Percentiles rank a stretch among this genome's conserved stretches.
These are phyloP conservation scores for Wallacemonas sp. DNA, from an alignment of 208 protist genomes.

Conservation along the genomic window DNA sequence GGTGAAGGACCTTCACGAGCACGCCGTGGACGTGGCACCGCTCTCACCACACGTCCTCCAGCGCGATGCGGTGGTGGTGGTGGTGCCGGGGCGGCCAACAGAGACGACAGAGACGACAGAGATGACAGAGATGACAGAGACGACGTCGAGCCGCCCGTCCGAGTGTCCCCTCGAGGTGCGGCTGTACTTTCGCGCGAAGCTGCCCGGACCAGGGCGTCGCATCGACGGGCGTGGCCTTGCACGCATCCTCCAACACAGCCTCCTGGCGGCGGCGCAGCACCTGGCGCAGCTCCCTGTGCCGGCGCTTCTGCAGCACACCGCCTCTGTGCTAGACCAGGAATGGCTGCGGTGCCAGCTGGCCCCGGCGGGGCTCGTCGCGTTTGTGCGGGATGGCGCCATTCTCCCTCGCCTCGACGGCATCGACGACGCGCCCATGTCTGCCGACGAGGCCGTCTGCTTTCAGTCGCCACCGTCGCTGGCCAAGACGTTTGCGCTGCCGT, in stretches of 20 bases:
- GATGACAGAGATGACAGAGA: no score
- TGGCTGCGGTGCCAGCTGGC: slow-evolving; percentile 69
- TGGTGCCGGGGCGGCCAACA: slow-evolving; percentile 5
- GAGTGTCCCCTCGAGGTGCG: slow-evolving; percentile 26
- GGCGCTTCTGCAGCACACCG: slow-evolving; percentile 66
- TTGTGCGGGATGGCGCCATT: slow-evolving; percentile 91
- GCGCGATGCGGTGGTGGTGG: slow-evolving; percentile 76
- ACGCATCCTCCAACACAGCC: slow-evolving; percentile 31
- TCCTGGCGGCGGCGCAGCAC: neutral
- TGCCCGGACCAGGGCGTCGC: slow-evolving; percentile 82
- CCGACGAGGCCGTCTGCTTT: slow-evolving; percentile 67
- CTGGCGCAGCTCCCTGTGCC: slow-evolving; percentile 18
- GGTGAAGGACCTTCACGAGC: neutral
- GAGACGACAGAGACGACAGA: no score
- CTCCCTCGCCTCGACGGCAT: slow-evolving; percentile 90
- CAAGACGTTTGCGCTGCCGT: slow-evolving; percentile 72
- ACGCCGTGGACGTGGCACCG: slow-evolving; percentile 74
- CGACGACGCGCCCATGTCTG: slow-evolving; percentile 75
- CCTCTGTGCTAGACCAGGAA: slow-evolving; percentile 88
- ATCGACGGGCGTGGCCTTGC: slow-evolving; percentile 68
- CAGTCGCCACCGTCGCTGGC: slow-evolving; percentile 63
- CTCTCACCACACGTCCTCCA: slow-evolving; percentile 88
- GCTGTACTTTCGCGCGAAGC: slow-evolving; percentile 84
- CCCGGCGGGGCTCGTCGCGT: slow-evolving; percentile 66
- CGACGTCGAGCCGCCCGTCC: no score